Evolutionary conservation across 495 filamentous ascomycete genomes (phyloP).

Genomic region (Lasiosphaeria hispida): DNA sequence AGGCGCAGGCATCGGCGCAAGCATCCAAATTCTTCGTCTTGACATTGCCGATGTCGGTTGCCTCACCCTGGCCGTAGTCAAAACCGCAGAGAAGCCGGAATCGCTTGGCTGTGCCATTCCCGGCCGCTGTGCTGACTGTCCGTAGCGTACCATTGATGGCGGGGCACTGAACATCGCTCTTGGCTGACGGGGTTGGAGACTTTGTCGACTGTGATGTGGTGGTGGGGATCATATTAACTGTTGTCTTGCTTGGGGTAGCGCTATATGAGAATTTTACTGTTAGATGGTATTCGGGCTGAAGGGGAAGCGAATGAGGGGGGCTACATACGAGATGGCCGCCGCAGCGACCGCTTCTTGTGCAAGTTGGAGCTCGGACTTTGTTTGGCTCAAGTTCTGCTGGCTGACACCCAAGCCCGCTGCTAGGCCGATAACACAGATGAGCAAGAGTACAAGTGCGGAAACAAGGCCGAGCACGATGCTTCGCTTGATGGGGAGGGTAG

Average conservation of each 20-base stretch:
- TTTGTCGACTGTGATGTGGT: background rate
- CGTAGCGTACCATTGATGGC: conserved; percentile 35
- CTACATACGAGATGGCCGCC: background rate
- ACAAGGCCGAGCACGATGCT: conserved; percentile 16
- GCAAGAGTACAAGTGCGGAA: conserved; percentile 8
- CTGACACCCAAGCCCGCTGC: conserved; percentile 30
- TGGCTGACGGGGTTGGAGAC: conserved; percentile 10
- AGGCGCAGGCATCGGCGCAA: conserved; percentile 37
- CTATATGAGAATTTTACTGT: background rate
- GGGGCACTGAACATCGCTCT: conserved; percentile 23
- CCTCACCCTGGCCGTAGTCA: conserved; percentile 33
- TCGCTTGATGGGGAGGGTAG: conserved; percentile 15
- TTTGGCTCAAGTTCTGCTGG: conserved; percentile 21
- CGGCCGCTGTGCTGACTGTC: conserved; percentile 8
- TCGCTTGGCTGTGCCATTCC: conserved; percentile 20
- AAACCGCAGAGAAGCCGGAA: conserved; percentile 36
- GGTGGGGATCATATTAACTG: background rate
- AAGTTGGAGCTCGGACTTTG: conserved; percentile 15
- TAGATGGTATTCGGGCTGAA: no score
- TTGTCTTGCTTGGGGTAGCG: background rate
- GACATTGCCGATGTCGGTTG: conserved; percentile 31
- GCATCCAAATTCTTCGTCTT: conserved; percentile 25
- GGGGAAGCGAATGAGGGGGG: background rate
- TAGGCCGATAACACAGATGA: conserved; percentile 26
- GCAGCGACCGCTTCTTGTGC: conserved; percentile 17